phyloP scores from a whole-genome alignment of 495 filamentous ascomycete genomes.

The Symbiotaphrina buchneri region DNA sequence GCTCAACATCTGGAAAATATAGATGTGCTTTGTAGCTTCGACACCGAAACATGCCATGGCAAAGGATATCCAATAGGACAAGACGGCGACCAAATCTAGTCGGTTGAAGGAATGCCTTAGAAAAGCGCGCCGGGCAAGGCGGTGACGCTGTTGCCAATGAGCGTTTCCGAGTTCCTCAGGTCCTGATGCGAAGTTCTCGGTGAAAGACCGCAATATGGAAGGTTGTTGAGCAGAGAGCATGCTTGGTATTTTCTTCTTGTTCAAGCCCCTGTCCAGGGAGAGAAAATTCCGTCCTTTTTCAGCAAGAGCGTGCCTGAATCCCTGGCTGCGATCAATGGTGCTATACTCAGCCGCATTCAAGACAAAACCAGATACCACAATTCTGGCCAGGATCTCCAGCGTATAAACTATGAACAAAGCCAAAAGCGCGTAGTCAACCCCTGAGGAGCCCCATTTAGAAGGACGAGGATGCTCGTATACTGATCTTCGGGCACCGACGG shows the following conservation, averaged over 20 bases:
- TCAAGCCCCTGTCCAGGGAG: constrained; percentile 49
- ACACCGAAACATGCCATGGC: constrained; percentile 40
- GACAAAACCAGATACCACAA: constrained; percentile 81
- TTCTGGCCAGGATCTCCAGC: constrained; percentile 55
- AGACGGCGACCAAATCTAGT: constrained; percentile 85
- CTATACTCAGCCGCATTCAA: constrained; percentile 73
- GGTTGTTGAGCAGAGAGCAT: constrained; percentile 23
- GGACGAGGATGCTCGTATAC: constrained; percentile 31
- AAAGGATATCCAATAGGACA: constrained; percentile 88
- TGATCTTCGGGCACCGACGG: constrained; percentile 52
- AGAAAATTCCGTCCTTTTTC: constrained; percentile 61
- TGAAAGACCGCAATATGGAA: constrained; percentile 69
- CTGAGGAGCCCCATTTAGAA: constrained; percentile 35
- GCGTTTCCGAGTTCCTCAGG: constrained; percentile 33
- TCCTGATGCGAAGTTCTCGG: constrained; percentile 40
- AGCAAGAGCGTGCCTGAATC: constrained; percentile 46
- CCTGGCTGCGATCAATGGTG: constrained; percentile 48
- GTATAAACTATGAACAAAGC: constrained; percentile 82
- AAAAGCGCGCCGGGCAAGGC: constrained; percentile 79
- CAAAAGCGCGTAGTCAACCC: constrained; percentile 62
- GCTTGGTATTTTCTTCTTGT: constrained; percentile 22
- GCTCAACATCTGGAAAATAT: constrained; percentile 89
- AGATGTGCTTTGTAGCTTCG: constrained; percentile 46
- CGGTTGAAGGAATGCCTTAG: constrained; percentile 89
- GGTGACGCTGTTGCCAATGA: constrained; percentile 59